Base-by-base conservation (phyloP, 164 flowering plant genomes). In the Umbilicus rupestris region DNA sequence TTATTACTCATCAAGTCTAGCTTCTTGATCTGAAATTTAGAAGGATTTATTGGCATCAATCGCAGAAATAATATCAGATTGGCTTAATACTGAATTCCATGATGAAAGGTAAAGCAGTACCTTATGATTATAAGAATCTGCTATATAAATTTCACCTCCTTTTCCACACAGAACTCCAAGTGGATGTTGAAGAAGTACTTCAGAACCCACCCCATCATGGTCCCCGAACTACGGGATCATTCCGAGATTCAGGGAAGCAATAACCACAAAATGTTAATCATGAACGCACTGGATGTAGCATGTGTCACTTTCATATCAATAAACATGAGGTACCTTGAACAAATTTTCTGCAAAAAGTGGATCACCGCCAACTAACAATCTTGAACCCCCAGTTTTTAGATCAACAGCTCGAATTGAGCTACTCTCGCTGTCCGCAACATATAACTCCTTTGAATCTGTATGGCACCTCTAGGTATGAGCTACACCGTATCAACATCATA, bases 91-190 rank as follows among this genome's bases (percentile, higher is more conserved):
- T 47, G 19, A 46, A 42, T 31, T 17, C 64, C 12, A 3, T 11
- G 29, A 14, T 30, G 12, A 9, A 55, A 12, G 33, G 60, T 24
- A 12, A 52, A 24, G 24, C 7, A 20, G 9, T 52, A 89, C 96
- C 98, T 90, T 93, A 84, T 93, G 96, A 69, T 93, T 93, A 55
- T 90, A 93, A 62, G 96, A 87, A 81, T 93, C 97, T 60, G 98
- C 83, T 24, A 93, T 57, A 75, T 85, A 93, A 66, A 93, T 70
- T 69, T 78, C 83, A 62, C 89, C 92, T 79, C 83, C 79, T 37
- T 75, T 80, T 69, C 87, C 86, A 80, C 87, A 85, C 24, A 81
- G 74, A 58, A 93, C 88, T 58, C 98, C 98, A 66, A 93, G 69
- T 39, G 98, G 98, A 76, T 93, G 98, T 74, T 93, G 98, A 70